These are phyloP conservation scores for Ceriops tagal DNA, from an alignment of 345 rosid species.

Conservation along the genomic window DNA sequence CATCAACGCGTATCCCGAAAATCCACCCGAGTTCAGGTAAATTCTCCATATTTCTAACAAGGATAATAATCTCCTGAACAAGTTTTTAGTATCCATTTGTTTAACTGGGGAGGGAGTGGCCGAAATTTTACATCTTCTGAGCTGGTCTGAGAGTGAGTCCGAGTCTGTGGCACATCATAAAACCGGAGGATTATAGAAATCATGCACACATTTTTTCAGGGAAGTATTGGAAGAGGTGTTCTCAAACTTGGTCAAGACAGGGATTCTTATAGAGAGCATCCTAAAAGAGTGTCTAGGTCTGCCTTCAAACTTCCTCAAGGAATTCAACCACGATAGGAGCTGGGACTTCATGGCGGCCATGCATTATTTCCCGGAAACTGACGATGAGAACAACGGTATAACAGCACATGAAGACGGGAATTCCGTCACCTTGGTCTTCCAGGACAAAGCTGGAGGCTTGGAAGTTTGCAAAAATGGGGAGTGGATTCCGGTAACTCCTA, in stretches of 20 bases:
- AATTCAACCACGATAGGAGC: slow-evolving; percentile 48
- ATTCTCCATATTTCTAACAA: too few relatives aligned
- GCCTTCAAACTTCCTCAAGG: slow-evolving; percentile 40
- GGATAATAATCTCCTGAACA: too few relatives aligned
- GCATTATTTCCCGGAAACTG: slow-evolving; percentile 41
- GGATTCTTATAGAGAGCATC: slow-evolving; percentile 35
- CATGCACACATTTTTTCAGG: slow-evolving; percentile 15
- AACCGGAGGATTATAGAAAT: too few relatives aligned
- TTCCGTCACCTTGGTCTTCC: slow-evolving; percentile 43
- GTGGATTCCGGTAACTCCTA: slow-evolving; percentile 45
- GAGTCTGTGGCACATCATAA: too few relatives aligned
- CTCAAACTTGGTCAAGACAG: slow-evolving; percentile 25
- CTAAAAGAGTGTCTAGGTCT: slow-evolving; percentile 43
- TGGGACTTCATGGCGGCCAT: slow-evolving; percentile 46
- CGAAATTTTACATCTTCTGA: too few relatives aligned
- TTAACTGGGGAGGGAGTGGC: too few relatives aligned
- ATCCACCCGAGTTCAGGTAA: neutral
- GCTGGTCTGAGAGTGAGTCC: too few relatives aligned
- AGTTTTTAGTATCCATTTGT: too few relatives aligned
- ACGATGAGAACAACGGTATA: slow-evolving; percentile 39
- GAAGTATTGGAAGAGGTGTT: slow-evolving; percentile 38
- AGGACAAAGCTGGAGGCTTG: slow-evolving; percentile 50
- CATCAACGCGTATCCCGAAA: neutral
- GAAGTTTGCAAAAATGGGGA: slow-evolving; percentile 37
- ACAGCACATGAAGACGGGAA: slow-evolving; percentile 48